phyloP scores from a whole-genome alignment of 2,329 filamentous ascomycete genomes.

The Trichoderma sp. region DNA sequence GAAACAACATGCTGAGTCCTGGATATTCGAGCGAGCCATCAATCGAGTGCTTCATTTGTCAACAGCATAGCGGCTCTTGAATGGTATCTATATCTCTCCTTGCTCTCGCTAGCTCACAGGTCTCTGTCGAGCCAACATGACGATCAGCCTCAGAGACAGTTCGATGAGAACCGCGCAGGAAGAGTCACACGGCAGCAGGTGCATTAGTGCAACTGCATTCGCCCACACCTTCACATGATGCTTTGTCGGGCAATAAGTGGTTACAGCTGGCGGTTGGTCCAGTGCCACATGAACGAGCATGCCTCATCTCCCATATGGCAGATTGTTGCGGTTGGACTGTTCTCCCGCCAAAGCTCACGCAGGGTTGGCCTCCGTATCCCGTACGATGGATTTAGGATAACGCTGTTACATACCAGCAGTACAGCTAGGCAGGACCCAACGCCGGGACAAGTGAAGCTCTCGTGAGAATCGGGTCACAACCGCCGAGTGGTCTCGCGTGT shows the following conservation, averaged over 20 bases:
- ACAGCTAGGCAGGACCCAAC: rapidly evolving
- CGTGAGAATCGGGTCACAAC: not conserved
- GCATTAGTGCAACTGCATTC: conserved; percentile 18
- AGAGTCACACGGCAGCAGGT: conserved; percentile 22
- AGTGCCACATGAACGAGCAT: not conserved
- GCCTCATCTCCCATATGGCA: not conserved
- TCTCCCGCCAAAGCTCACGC: not conserved
- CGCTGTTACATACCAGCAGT: not conserved
- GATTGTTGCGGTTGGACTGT: not conserved
- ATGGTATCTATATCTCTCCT: too few relatives aligned
- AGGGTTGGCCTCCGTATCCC: conserved; percentile 1
- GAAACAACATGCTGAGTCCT: not conserved
- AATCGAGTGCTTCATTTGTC: not conserved
- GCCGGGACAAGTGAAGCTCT: not conserved
- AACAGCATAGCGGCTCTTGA: not conserved
- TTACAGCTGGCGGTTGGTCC: not conserved
- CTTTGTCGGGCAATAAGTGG: not conserved
- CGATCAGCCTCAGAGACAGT: not conserved
- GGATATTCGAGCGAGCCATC: not conserved
- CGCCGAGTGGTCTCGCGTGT: not conserved
- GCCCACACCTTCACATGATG: conserved; percentile 17
- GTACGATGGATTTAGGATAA: too few relatives aligned
- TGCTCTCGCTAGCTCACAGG: not conserved
- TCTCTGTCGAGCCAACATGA: not conserved
- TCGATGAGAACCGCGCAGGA: not conserved